Evolutionary conservation across 306 rosid genomes (phyloP).

Genomic region (Herpetospermum pedunculosum): DNA sequence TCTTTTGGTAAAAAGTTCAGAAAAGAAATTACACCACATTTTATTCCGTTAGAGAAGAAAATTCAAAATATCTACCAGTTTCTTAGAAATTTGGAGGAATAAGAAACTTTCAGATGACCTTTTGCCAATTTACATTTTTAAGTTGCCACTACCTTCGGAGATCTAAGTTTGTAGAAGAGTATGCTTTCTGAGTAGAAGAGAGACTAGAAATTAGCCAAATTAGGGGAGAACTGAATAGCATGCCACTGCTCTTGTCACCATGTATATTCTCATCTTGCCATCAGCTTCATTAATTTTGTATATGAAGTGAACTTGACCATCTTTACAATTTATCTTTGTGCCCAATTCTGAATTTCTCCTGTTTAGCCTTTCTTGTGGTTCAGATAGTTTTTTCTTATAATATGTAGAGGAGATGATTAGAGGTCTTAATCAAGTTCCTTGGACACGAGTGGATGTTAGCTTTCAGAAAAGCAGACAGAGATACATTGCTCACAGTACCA

Average conservation of each 20-base stretch:
- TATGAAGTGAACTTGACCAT: neutral
- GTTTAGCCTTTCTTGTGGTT: neutral
- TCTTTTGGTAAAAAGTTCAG: neutral
- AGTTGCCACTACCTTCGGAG: neutral
- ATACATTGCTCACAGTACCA: constrained; percentile 81
- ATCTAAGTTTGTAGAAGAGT: neutral
- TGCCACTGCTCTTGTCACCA: neutral
- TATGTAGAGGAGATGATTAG: constrained; percentile 73
- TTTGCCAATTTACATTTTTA: neutral
- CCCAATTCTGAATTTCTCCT: neutral
- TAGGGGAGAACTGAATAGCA: neutral
- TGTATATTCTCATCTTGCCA: neutral
- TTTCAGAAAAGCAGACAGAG: constrained; percentile 71
- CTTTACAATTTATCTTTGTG: neutral
- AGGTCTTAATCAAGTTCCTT: constrained; percentile 75
- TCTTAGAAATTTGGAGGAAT: neutral
- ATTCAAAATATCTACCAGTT: neutral
- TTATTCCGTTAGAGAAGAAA: neutral
- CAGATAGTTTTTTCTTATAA: constrained; percentile 5
- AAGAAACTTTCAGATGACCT: neutral
- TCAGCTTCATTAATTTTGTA: neutral
- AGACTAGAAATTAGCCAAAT: neutral
- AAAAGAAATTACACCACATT: neutral
- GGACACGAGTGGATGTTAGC: constrained; percentile 98
- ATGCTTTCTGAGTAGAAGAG: neutral